A percentile compares a stretch with the other conserved stretches of the same genome.
Conservation (phyloP, 768 basidiomycete genomes). For the Hirschioporus abietinus region DNA sequence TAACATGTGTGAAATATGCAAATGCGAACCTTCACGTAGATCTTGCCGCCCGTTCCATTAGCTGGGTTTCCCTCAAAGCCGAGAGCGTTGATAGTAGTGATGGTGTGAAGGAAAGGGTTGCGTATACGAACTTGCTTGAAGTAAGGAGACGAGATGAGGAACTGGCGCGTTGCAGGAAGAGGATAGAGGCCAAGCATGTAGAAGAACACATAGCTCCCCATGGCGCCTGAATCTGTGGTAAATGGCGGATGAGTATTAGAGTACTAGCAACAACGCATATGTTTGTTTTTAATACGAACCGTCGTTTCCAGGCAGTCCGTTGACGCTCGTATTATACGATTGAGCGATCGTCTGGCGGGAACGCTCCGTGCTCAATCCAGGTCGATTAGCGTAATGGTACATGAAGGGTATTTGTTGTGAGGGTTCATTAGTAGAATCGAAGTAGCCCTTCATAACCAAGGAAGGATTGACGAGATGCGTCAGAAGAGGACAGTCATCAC, state of each 20-base stretch:
- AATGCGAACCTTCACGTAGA: constrained; percentile 55
- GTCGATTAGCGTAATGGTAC: constrained; percentile 66
- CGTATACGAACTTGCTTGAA: constrained; percentile 3
- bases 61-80: constrained; percentile 6
- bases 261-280: neutral
- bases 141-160: constrained; percentile 7
- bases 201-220: constrained; percentile 60
- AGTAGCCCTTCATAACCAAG: constrained; percentile 47
- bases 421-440: constrained; percentile 59
- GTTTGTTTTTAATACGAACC: constrained; percentile 19
- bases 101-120: constrained; percentile 41
- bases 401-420: constrained; percentile 58
- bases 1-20: constrained; percentile 56
- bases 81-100: constrained; percentile 53
- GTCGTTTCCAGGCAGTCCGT: constrained; percentile 67
- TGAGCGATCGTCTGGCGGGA: neutral
- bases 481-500: neutral
- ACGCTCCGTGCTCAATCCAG: constrained; percentile 18
- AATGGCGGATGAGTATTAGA: neutral
- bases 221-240: constrained; percentile 49
- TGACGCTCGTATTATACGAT: constrained; percentile 34
- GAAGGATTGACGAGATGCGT: constrained; percentile 6
- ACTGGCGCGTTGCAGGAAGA: constrained; percentile 9
- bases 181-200: constrained; percentile 66
- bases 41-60: constrained; percentile 31